These are phyloP conservation scores for Cladophialophora psammophila DNA, from an alignment of 2,329 filamentous ascomycete species.

Conservation along the genomic window DNA sequence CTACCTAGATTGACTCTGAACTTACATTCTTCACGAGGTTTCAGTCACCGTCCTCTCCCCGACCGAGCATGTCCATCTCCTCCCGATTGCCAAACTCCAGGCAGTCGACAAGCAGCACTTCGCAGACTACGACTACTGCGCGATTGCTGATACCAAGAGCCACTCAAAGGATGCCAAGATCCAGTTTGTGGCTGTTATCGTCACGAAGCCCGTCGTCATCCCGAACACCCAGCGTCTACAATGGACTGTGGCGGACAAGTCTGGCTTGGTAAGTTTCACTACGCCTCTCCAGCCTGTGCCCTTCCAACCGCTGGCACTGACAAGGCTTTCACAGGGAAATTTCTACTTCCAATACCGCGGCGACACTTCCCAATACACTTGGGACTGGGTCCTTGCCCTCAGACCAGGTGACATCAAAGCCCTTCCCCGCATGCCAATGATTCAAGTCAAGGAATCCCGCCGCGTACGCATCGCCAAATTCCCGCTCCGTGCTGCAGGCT, in stretches of 20 bases:
- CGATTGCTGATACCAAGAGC: conserved; percentile 29
- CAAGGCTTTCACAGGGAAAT: conserved; percentile 29
- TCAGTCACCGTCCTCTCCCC: conserved; percentile 36
- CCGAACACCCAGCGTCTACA: conserved; percentile 29
- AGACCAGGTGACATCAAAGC: conserved; percentile 36
- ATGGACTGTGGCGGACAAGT: conserved; percentile 37
- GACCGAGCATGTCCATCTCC: conserved; percentile 38
- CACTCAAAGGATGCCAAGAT: conserved; percentile 37
- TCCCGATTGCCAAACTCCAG: conserved; percentile 33
- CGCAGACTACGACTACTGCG: conserved; percentile 37
- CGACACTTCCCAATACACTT: conserved; percentile 34
- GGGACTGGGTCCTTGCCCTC: conserved; percentile 38
- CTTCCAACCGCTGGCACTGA: neutral
- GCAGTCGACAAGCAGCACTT: conserved; percentile 31
- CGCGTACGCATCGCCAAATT: conserved; percentile 32
- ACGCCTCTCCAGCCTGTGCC: neutral
- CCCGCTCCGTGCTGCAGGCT: conserved; percentile 34
- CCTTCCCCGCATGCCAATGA: conserved; percentile 38
- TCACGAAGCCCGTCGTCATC: conserved; percentile 31
- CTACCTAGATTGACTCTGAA: neutral
- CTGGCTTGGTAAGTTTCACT: conserved; percentile 34
- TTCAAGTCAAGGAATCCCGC: conserved; percentile 36
- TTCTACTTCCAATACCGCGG: conserved; percentile 42
- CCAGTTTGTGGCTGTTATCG: conserved; percentile 38
- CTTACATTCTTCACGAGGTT: neutral